These are phyloP conservation scores for Camptophora hylomeconis DNA, from an alignment of 2,329 filamentous ascomycete species.

Conservation along the genomic window DNA sequence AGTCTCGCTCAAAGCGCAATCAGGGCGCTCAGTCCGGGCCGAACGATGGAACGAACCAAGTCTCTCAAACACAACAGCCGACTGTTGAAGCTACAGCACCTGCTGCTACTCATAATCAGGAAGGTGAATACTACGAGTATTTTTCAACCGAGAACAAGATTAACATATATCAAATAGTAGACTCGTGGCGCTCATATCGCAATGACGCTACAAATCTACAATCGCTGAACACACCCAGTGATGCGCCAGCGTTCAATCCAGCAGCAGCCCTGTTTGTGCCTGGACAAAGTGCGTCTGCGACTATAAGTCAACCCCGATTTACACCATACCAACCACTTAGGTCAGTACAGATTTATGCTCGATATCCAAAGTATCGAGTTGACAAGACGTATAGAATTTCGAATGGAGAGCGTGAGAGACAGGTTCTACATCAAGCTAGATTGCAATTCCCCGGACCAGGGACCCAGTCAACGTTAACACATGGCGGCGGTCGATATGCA, in stretches of 20 bases:
- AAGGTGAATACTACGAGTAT: conserved; percentile 14
- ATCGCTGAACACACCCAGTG: conserved; percentile 5
- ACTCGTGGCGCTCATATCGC: conserved; percentile 16
- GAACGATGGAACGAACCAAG: no score
- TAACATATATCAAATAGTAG: conserved; percentile 16
- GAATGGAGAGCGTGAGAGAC: conserved; percentile 8
- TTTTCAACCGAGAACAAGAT: conserved; percentile 8
- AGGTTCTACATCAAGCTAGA: conserved; percentile 6
- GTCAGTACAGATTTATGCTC: conserved; percentile 15
- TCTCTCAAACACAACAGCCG: no score
- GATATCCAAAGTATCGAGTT: conserved; percentile 17
- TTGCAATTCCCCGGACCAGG: no score
- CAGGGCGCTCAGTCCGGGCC: no score
- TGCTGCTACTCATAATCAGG: conserved; percentile 5
- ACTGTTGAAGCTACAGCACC: no score
- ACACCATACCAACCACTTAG: conserved; percentile 11
- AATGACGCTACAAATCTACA: conserved; percentile 10
- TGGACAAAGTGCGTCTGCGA: neutral
- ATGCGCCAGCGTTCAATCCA: conserved; percentile 2
- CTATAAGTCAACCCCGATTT: conserved; percentile 1
- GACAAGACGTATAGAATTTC: conserved; percentile 15
- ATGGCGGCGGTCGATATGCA: no score
- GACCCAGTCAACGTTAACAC: no score
- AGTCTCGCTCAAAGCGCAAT: no score
- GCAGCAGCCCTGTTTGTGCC: conserved; percentile 1